phyloP scores from a whole-genome alignment of 768 basidiomycete species.

The Boletellus emodensis region DNA sequence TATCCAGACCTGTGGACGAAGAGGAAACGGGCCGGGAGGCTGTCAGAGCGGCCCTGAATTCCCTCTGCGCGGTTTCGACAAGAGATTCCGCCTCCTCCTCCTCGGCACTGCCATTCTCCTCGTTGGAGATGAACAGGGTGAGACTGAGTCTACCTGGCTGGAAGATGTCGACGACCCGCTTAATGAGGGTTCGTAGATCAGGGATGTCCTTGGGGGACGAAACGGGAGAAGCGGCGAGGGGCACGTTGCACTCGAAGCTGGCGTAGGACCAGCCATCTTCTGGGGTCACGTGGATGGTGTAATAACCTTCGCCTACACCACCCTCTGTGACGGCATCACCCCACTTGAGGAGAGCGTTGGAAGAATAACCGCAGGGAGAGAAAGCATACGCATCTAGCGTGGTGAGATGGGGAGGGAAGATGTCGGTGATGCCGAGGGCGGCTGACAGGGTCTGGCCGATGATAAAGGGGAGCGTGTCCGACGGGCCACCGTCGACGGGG shows the following conservation, averaged over 20 bases:
- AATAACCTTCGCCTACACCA: conserved; percentile 77
- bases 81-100: conserved; percentile 50
- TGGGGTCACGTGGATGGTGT: conserved; percentile 97
- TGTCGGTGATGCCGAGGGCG: conserved; percentile 69
- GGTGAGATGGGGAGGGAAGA: conserved; percentile 78
- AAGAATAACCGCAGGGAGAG: conserved; percentile 92
- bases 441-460: conserved; percentile 49
- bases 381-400: conserved; percentile 92
- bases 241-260: conserved; percentile 98
- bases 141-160: conserved; percentile 81
- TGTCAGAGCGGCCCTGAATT: conserved; percentile 65
- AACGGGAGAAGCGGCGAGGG: conserved; percentile 39
- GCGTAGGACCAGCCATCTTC: conserved; percentile 99
- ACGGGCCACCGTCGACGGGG: conserved; percentile 52
- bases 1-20: conserved; percentile 20
- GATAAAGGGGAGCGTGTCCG: conserved; percentile 24
- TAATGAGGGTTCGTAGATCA: conserved; percentile 75
- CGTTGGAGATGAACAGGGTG: conserved; percentile 84
- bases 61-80: conserved; percentile 69
- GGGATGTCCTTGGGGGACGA: conserved; percentile 47
- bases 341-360: conserved; percentile 84
- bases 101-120: conserved; percentile 40
- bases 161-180: conserved; percentile 90
- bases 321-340: conserved; percentile 28
- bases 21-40: conserved; percentile 20